These are phyloP conservation scores for Rutstroemia sp. DNA, from an alignment of 2,329 filamentous ascomycete species.

Conservation along the genomic window DNA sequence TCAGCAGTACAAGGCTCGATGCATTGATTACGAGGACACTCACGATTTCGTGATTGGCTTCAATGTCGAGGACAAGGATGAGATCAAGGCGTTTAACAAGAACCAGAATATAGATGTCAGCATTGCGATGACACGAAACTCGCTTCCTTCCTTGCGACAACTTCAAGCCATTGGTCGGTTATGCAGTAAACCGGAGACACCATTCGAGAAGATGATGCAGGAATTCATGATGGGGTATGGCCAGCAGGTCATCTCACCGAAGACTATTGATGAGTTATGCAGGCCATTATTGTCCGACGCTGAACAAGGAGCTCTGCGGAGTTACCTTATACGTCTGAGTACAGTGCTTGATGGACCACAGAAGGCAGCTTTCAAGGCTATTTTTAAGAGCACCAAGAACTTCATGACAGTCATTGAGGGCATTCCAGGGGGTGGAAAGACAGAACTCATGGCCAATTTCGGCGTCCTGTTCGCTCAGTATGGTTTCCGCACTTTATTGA, in stretches of 20 bases:
- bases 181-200: background rate
- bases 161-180: background rate
- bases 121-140: constrained; percentile 1
- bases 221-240: background rate
- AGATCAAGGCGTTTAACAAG: background rate
- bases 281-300: background rate
- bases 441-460: background rate
- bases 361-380: accelerated
- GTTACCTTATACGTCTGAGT: background rate
- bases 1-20: background rate
- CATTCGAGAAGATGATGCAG: background rate
- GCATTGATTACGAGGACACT: background rate
- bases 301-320: background rate
- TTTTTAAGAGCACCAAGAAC: background rate
- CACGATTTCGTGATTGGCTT: background rate
- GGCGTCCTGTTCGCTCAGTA: constrained; percentile 1
- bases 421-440: constrained; percentile 14
- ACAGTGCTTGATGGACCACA: background rate
- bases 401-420: constrained; percentile 11
- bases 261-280: background rate
- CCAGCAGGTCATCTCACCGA: background rate
- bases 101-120: background rate
- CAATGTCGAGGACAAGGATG: background rate
- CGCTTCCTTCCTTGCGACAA: background rate
- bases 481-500: background rate